Conservation (phyloP, 2,329 filamentous ascomycete species). For the Alternaria sp. region DNA sequence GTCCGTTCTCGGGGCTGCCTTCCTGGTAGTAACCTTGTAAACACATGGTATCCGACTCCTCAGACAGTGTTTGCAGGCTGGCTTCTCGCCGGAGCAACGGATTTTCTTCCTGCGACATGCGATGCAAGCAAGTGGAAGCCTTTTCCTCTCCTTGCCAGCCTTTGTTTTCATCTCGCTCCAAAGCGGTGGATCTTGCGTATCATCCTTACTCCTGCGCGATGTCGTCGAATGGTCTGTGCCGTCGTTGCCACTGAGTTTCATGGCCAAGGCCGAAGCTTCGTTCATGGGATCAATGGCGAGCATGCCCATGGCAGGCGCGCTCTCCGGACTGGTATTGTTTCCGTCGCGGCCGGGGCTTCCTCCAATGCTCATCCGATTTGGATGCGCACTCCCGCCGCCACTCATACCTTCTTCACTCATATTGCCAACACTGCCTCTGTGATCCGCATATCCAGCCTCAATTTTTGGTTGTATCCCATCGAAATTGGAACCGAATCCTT, state of each 20-base stretch:
- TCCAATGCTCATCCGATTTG: constrained; percentile 44
- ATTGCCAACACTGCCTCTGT: constrained; percentile 43
- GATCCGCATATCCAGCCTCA: constrained; percentile 35
- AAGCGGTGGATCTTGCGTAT: constrained; percentile 50
- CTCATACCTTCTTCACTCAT: constrained; percentile 46
- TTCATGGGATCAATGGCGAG: constrained; percentile 40
- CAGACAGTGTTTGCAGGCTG: constrained; percentile 94
- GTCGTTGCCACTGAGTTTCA: constrained; percentile 42
- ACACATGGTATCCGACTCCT: constrained; percentile 94
- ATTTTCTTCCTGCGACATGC: constrained; percentile 98
- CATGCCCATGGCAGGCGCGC: constrained; percentile 40
- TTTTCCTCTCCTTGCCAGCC: constrained; percentile 94
- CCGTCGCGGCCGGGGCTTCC: constrained; percentile 45
- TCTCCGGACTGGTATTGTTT: constrained; percentile 50
- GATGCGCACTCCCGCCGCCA: constrained; percentile 37
- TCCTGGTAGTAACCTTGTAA: constrained; percentile 95
- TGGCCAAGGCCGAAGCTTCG: constrained; percentile 35
- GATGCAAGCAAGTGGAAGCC: constrained; percentile 92
- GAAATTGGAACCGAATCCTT: constrained; percentile 32
- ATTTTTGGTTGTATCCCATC: constrained; percentile 34
- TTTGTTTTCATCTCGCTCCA: constrained; percentile 65
- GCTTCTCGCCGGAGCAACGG: constrained; percentile 95
- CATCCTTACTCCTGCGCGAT: constrained; percentile 42
- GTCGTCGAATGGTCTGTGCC: constrained; percentile 34
- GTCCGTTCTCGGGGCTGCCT: constrained; percentile 92